A percentile compares a stretch with the other conserved stretches of the same genome.
These are phyloP conservation scores for Aspergillus affinis DNA, from an alignment of 495 filamentous ascomycete genomes.

Conservation along the genomic window DNA sequence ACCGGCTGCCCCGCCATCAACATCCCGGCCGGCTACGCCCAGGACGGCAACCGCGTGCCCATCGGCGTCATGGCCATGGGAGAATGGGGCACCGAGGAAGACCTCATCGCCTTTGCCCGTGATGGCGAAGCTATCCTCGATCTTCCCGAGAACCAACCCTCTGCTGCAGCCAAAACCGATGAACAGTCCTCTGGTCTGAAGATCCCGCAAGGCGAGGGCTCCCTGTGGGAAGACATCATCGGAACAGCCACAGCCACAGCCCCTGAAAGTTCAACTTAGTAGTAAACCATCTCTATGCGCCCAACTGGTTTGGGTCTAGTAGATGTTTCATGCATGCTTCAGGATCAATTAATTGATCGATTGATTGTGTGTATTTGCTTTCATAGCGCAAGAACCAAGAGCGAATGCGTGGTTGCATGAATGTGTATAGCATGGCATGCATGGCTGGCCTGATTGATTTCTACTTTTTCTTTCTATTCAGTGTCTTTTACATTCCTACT, in stretches of 20 bases:
- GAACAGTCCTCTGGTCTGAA: conserved; percentile 20
- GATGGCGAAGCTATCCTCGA: conserved; percentile 60
- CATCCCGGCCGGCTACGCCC: conserved; percentile 73
- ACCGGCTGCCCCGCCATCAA: conserved; percentile 76
- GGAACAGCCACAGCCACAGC: conserved; percentile 13
- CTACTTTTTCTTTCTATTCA: not conserved
- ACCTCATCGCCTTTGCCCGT: conserved; percentile 70
- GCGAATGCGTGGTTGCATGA: not conserved
- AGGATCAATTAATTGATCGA: not conserved
- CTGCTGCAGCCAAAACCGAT: conserved; percentile 1
- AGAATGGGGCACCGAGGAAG: conserved; percentile 86
- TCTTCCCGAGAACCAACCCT: conserved; percentile 19
- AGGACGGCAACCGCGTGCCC: conserved; percentile 60
- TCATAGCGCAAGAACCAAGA: no score
- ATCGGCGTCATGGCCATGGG: conserved; percentile 88
- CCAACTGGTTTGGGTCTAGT: not conserved
- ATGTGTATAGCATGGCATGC: no score
- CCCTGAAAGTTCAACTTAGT: no score
- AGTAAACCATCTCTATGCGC: not conserved
- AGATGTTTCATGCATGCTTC: not conserved
- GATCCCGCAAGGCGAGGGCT: conserved; percentile 22
- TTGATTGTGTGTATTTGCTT: not conserved
- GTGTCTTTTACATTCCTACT: no score
- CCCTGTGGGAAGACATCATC: conserved; percentile 43
- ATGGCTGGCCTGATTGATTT: not conserved